Conservation (phyloP, 768 basidiomycete genomes). For the Megacollybia marginata region DNA sequence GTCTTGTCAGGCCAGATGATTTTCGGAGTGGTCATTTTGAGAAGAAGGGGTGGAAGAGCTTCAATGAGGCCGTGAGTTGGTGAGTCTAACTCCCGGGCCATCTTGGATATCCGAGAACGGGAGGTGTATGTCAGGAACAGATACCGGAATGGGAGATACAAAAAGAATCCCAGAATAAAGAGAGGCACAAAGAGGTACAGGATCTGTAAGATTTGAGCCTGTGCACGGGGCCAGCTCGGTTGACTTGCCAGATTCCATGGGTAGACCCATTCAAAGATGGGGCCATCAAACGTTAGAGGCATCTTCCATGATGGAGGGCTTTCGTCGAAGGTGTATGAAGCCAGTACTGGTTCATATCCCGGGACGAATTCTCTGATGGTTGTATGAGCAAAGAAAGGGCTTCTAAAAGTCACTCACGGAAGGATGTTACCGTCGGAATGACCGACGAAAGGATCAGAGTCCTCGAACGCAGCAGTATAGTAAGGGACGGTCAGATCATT, state of each 20-base stretch:
- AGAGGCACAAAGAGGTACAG: constrained; percentile 18
- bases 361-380: constrained; percentile 11
- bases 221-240: background rate
- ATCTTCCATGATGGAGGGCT: constrained; percentile 2
- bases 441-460: constrained; percentile 22
- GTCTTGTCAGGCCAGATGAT: background rate
- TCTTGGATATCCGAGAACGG: constrained; percentile 14
- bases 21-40: background rate
- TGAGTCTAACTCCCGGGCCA: background rate
- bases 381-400: background rate
- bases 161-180: constrained; percentile 18
- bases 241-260: constrained; percentile 22
- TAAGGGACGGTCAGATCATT: constrained; percentile 30
- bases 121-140: constrained; percentile 16
- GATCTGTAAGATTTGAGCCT: constrained; percentile 3
- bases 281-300: constrained; percentile 9
- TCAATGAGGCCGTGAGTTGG: background rate
- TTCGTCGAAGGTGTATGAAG: constrained; percentile 11
- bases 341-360: constrained; percentile 18
- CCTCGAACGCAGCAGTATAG: constrained; percentile 24
- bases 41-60: background rate
- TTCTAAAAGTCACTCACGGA: constrained; percentile 11
- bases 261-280: constrained; percentile 15
- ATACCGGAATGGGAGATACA: constrained; percentile 14
- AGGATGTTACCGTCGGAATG: constrained; percentile 17